These are phyloP conservation scores for Acanthochlamys bracteata DNA, from an alignment of 106 monocot species.

Conservation along the genomic window DNA sequence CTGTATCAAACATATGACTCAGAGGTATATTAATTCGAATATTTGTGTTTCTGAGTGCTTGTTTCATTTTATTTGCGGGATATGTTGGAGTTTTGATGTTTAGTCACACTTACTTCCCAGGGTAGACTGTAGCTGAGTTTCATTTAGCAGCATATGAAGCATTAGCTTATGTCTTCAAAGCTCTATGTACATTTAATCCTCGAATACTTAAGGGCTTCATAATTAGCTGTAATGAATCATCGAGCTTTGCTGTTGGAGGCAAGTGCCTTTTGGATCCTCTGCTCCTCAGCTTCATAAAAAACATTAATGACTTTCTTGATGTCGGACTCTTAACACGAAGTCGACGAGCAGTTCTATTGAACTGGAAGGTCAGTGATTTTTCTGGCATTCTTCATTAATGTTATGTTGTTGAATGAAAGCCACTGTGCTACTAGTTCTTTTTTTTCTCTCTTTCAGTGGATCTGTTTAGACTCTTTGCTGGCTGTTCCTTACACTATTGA, in stretches of 20 bases:
- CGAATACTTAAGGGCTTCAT: conserved; percentile 20
- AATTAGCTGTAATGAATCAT: conserved; percentile 17
- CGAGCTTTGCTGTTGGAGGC: conserved; percentile 10
- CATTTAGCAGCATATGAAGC: conserved; percentile 73
- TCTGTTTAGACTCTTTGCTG: conserved; percentile 63
- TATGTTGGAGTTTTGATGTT: too few species aligned
- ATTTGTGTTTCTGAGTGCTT: neutral
- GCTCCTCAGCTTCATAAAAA: conserved; percentile 45
- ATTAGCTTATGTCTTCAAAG: conserved; percentile 40
- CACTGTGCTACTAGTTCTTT: conserved; percentile 2
- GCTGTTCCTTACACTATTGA: conserved; percentile 34
- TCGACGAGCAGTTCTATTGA: conserved; percentile 76
- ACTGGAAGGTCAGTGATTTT: conserved; percentile 56
- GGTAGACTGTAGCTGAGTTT: conserved; percentile 69
- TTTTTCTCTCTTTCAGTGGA: conserved; percentile 86
- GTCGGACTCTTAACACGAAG: conserved; percentile 59
- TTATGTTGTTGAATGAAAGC: neutral
- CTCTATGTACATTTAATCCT: conserved; percentile 30
- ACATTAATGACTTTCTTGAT: conserved; percentile 52
- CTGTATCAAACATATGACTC: conserved; percentile 23
- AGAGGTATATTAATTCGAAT: conserved; percentile 39
- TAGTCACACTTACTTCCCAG: conserved; percentile 11
- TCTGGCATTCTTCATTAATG: neutral
- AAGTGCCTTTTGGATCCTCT: conserved; percentile 46
- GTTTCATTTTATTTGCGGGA: neutral